phyloP scores from a whole-genome alignment of 1,284 basidiomycete species.

The Pseudozyma thailandica region DNA sequence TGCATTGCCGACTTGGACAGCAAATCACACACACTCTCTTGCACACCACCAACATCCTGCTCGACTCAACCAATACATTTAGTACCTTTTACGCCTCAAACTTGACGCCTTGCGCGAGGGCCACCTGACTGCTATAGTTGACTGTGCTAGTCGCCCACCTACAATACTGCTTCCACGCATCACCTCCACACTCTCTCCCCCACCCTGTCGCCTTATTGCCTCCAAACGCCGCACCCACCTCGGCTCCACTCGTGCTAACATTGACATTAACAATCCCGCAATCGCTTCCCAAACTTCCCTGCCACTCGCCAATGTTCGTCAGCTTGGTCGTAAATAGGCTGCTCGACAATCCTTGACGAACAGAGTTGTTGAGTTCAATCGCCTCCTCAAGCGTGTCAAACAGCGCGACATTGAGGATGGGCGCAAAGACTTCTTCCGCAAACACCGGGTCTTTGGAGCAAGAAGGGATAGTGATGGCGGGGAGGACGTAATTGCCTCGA shows the following conservation, averaged over 20 bases:
- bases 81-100: conserved; percentile 71
- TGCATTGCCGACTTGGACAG: too few species aligned
- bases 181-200: conserved; percentile 96
- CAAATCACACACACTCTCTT: too few species aligned
- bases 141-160: conserved; percentile 82
- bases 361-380: conserved; percentile 89
- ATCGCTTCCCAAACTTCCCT: conserved; percentile 49
- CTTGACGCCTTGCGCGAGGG: conserved; percentile 88
- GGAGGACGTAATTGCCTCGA: conserved; percentile 85
- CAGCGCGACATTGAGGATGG: conserved; percentile 84
- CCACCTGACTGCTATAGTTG: conserved; percentile 88
- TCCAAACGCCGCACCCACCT: conserved; percentile 90
- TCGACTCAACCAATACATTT: neutral
- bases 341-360: conserved; percentile 88
- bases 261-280: conserved; percentile 63
- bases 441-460: conserved; percentile 75
- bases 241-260: conserved; percentile 91
- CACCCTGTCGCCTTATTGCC: conserved; percentile 85
- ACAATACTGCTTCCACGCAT: conserved; percentile 87
- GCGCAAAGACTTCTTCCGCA: conserved; percentile 85
- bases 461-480: conserved; percentile 80
- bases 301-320: conserved; percentile 55
- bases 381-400: conserved; percentile 91
- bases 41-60: too few species aligned
- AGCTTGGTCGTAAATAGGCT: conserved; percentile 80